Evolutionary conservation across 2,329 filamentous ascomycete genomes (phyloP), one percentile per base, ranked within the genome.

Genomic region (Botrytis medusae): DNA sequence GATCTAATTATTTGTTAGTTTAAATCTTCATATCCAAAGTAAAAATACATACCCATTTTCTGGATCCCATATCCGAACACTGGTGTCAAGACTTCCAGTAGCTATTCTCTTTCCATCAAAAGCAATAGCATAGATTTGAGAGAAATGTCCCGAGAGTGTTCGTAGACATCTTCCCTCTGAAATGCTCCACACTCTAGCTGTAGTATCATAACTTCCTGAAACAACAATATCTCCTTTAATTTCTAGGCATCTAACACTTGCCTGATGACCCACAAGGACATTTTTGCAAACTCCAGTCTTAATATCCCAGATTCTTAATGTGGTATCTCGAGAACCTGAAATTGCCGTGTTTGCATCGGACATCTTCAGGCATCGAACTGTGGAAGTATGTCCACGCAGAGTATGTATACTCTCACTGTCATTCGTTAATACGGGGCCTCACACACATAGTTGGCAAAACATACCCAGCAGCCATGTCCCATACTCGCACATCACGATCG

Each of bases 121-220:
- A 1, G 96, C 96, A 81, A 99, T 97, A 32, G 96, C 96, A 81
- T 99, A 99, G 74, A 99, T 99, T 81, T 99, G 96, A 81, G 95
- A 98, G 83, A 98, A 99, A 83, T 99, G 96, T 0, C 96, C 96
- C 62, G 92, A 91, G 57, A 99, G 86, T 0, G 94, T 98, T 77
- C 95, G 91, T 72, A 98, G 85, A 82, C 96, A 99, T 75, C 94
- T 91, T 44, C 96, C 96, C 83, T 98, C 93, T 2, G 94, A 97
- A 70, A 99, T 98, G 82, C 93, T 98, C 96, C 96, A 99, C 73
- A 99, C 95, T 78, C 94, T 92, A 34, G 96, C 96, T 34, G 94
- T 98, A 10, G 96, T 98, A 82, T 99, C 96, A 83, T 99, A 99
- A 82, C 94, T 97, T 73, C 96, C 96, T 44, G 95, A 98, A n/a